Conservation (phyloP, 2,329 filamentous ascomycete species). For the Fusarium pseudonygamai region DNA sequence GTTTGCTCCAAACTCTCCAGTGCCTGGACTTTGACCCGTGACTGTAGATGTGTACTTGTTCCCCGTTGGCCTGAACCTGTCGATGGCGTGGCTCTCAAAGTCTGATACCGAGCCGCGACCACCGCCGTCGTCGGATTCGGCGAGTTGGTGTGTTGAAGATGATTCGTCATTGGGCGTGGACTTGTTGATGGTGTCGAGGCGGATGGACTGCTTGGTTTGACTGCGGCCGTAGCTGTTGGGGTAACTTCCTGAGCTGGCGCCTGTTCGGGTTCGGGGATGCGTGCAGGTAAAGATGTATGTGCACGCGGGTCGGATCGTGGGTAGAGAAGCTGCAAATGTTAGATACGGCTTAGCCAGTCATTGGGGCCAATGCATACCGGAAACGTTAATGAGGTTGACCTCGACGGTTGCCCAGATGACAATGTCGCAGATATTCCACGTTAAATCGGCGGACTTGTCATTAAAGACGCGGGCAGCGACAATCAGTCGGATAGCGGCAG, state of each 20-base stretch:
- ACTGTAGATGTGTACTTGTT: conserved; percentile 27
- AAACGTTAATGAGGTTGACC: conserved; percentile 40
- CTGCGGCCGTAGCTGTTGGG: conserved; percentile 33
- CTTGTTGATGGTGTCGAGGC: conserved; percentile 32
- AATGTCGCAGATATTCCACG: conserved; percentile 37
- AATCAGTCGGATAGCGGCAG: conserved; percentile 31
- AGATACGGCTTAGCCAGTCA: not conserved
- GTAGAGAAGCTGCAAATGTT: conserved; percentile 30
- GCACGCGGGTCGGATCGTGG: conserved; percentile 37
- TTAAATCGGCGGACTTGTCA: conserved; percentile 25
- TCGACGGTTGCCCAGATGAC: conserved; percentile 41
- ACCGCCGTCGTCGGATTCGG: conserved; percentile 9
- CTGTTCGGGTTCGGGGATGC: conserved; percentile 20
- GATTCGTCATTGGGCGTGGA: conserved; percentile 23
- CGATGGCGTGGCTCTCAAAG: conserved; percentile 38
- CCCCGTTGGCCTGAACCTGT: conserved; percentile 17
- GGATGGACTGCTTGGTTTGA: conserved; percentile 37
- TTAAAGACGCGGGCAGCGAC: conserved; percentile 31
- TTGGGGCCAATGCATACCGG: conserved; percentile 5
- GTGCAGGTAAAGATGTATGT: conserved; percentile 34
- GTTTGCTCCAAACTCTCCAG: not conserved
- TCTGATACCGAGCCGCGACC: conserved; percentile 23
- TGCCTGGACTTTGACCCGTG: conserved; percentile 10
- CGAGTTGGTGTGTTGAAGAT: conserved; percentile 35
- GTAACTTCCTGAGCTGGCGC: conserved; percentile 34